phyloP scores from a whole-genome alignment of 495 filamentous ascomycete species.

The Aeminium ludgeri region DNA sequence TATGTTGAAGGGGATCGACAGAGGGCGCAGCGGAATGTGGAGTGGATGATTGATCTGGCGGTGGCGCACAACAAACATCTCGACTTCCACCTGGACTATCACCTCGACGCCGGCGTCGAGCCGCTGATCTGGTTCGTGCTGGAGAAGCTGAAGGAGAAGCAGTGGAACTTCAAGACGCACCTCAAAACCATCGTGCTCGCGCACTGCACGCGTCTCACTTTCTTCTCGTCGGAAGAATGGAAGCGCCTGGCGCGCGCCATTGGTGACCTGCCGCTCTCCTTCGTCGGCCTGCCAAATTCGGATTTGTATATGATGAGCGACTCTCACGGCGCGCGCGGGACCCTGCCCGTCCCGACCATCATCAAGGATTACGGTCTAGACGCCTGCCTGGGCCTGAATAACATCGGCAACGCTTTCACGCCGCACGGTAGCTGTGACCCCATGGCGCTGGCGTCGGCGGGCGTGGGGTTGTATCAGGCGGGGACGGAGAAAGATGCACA shows the following conservation, averaged over 20 bases:
- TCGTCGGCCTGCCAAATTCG: conserved; percentile 57
- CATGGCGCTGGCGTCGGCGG: conserved; percentile 41
- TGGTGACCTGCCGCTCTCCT: conserved; percentile 41
- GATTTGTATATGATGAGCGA: conserved; percentile 58
- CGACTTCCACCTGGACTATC: conserved; percentile 63
- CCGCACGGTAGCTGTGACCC: conserved; percentile 60
- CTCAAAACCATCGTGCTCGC: conserved; percentile 43
- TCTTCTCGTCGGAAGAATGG: conserved; percentile 37
- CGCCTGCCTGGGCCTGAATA: conserved; percentile 53
- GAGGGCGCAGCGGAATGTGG: conserved; percentile 39
- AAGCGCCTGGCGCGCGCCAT: conserved; percentile 30
- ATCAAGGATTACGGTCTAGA: conserved; percentile 42
- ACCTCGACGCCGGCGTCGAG: conserved; percentile 33
- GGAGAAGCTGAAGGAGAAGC: conserved; percentile 27
- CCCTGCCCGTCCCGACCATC: conserved; percentile 45
- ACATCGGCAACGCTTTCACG: conserved; percentile 64
- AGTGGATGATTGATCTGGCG: conserved; percentile 41
- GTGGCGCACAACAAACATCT: conserved; percentile 36
- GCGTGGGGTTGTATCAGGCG: conserved; percentile 52
- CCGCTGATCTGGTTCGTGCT: conserved; percentile 39
- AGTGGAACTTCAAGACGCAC: conserved; percentile 30
- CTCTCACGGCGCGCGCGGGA: conserved; percentile 28
- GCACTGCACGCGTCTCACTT: conserved; percentile 52
- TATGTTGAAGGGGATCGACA: conserved; percentile 45
- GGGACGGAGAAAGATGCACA: conserved; percentile 42